Conservation (phyloP, 176 grass and related monocot genomes). For the Musa itinerans region DNA sequence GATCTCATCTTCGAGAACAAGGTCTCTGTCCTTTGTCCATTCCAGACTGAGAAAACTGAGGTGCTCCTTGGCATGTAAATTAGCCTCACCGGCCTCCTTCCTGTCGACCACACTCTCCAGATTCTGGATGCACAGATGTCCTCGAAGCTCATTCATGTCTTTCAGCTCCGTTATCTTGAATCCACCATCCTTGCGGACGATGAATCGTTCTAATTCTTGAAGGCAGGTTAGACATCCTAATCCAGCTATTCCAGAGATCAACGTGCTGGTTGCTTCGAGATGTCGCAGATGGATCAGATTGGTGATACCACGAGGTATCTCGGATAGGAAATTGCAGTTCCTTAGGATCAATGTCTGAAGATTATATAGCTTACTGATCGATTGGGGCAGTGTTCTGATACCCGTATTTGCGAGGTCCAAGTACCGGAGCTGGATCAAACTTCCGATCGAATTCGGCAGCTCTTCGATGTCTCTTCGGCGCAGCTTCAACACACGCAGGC, state of each 20-base stretch:
- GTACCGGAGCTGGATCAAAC: conserved; percentile 67
- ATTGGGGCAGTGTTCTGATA: conserved; percentile 37
- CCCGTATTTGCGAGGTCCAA: conserved; percentile 45
- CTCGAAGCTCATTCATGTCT: conserved; percentile 35
- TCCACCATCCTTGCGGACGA: conserved; percentile 37
- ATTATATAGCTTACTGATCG: conserved; percentile 43
- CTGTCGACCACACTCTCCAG: conserved; percentile 39
- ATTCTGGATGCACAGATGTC: conserved; percentile 39
- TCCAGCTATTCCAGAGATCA: conserved; percentile 33
- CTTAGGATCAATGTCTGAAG: conserved; percentile 54
- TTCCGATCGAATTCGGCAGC: conserved; percentile 53
- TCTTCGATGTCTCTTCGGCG: conserved; percentile 41
- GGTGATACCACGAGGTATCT: conserved; percentile 42
- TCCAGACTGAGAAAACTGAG: conserved; percentile 41
- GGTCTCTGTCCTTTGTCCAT: conserved; percentile 34
- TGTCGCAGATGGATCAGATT: conserved; percentile 48
- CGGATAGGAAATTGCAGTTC: conserved; percentile 31
- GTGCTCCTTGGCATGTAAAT: conserved; percentile 33
- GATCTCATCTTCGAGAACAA: conserved; percentile 18
- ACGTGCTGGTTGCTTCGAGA: conserved; percentile 41
- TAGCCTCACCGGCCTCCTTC: conserved; percentile 43
- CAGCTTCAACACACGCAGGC: conserved; percentile 47
- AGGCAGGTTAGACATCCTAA: conserved; percentile 50
- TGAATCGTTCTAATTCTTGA: conserved; percentile 59
- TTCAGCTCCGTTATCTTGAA: conserved; percentile 55